Evolutionary conservation across 2,329 filamentous ascomycete genomes (phyloP).

Genomic region (Cadophora malorum): DNA sequence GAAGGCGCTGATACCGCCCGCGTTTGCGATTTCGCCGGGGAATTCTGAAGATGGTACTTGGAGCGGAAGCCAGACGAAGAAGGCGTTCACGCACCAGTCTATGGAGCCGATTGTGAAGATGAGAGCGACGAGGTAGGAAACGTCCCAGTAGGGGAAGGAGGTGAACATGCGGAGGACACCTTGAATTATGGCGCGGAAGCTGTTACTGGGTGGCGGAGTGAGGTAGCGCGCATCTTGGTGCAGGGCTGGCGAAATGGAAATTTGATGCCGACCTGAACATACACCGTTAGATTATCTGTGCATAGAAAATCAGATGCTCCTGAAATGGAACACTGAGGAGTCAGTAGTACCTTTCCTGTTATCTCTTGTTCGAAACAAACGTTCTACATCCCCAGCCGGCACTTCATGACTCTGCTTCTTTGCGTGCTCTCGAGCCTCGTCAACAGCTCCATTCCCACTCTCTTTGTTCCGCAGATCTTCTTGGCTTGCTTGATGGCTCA

Average conservation of each 20-base stretch:
- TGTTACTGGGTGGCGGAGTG: conserved; percentile 45
- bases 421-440: neutral
- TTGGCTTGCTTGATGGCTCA: neutral
- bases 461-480: conserved; percentile 4
- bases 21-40: conserved; percentile 56
- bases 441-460: conserved; percentile 10
- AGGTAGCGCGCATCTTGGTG: conserved; percentile 36
- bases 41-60: conserved; percentile 60
- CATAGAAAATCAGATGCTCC: neutral
- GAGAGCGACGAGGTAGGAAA: conserved; percentile 60
- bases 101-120: conserved; percentile 60
- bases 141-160: conserved; percentile 60
- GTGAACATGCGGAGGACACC: conserved; percentile 56
- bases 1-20: conserved; percentile 67
- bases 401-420: conserved; percentile 34
- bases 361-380: conserved; percentile 53
- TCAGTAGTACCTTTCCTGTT: conserved; percentile 51
- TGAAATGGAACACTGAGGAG: neutral
- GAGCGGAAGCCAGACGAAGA: conserved; percentile 68
- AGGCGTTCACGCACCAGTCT: conserved; percentile 65
- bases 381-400: conserved; percentile 39
- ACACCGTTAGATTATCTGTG: neutral
- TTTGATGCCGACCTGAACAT: conserved; percentile 48
- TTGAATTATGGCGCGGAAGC: conserved; percentile 35
- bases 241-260: conserved; percentile 44